A percentile compares a stretch with the other conserved stretches of the same genome.
Evolutionary conservation across 805 yeast species (phyloP).

Genomic region (Ogataea pini): DNA sequence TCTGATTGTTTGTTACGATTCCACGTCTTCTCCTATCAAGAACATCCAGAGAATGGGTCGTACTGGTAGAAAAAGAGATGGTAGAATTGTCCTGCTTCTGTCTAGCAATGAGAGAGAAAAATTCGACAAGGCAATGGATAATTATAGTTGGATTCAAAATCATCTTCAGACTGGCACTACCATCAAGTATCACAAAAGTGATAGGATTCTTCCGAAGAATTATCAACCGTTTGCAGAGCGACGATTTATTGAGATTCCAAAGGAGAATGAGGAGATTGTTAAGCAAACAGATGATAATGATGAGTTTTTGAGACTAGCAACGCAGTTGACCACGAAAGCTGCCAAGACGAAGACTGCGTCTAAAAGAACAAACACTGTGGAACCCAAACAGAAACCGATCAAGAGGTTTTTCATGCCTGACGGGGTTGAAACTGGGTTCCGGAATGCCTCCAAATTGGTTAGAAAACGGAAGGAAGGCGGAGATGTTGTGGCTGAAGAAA

Average conservation of each 20-base stretch:
- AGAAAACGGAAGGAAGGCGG: constrained; percentile 27
- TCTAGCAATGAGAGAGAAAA: constrained; percentile 77
- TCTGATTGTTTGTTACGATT: constrained; percentile 86
- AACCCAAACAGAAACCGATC: constrained; percentile 16
- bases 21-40: constrained; percentile 90
- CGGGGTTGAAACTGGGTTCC: constrained; percentile 65
- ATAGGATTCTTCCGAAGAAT: constrained; percentile 66
- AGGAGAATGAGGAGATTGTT: constrained; percentile 59
- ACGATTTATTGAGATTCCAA: constrained; percentile 63
- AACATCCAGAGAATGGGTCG: constrained; percentile 96
- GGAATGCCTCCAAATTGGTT: constrained; percentile 50
- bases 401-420: constrained; percentile 73
- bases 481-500: constrained; percentile 20
- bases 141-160: constrained; percentile 75
- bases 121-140: constrained; percentile 81
- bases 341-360: constrained; percentile 26
- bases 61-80: constrained; percentile 94
- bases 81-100: constrained; percentile 72
- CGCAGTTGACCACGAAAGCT: constrained; percentile 57
- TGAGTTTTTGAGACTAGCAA: constrained; percentile 66
- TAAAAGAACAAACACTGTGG: constrained; percentile 4
- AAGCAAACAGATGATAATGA: constrained; percentile 47
- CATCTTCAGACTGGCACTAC: constrained; percentile 53
- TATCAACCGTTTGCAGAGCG: constrained; percentile 58
- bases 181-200: constrained; percentile 48